Percentiles rank a stretch among this genome's conserved stretches.
Conservation (phyloP, 257 asterid species). For the Ocimum tenuiflorum region DNA sequence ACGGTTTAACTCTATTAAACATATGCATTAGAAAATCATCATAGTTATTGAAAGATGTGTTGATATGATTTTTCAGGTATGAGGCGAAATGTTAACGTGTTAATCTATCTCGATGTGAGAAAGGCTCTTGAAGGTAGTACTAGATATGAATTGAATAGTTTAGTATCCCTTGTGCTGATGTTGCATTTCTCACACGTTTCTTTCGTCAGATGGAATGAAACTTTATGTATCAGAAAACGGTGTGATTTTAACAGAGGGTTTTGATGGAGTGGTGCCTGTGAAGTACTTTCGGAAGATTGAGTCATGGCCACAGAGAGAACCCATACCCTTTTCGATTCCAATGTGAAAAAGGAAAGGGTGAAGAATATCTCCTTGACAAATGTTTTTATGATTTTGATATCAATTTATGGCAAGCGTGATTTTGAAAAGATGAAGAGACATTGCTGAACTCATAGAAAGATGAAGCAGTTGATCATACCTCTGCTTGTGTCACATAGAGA, state of each 20-base stretch:
- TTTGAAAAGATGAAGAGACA: too few relatives aligned
- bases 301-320: slow-evolving; percentile 74
- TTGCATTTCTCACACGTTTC: too few relatives aligned
- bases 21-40: background rate
- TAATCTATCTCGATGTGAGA: slow-evolving; percentile 72
- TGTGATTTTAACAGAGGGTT: slow-evolving; percentile 91
- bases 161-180: too few relatives aligned
- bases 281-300: slow-evolving; percentile 73
- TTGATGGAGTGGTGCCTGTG: slow-evolving; percentile 67
- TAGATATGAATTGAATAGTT: background rate
- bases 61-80: slow-evolving; percentile 48
- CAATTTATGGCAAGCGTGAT: too few relatives aligned
- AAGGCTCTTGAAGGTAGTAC: slow-evolving; percentile 83
- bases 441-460: too few relatives aligned
- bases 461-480: too few relatives aligned
- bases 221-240: slow-evolving; percentile 74
- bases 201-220: slow-evolving; percentile 96
- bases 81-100: slow-evolving; percentile 60
- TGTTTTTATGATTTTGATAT: background rate
- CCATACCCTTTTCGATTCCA: slow-evolving; percentile 33
- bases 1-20: too few relatives aligned
- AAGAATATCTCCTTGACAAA: too few relatives aligned
- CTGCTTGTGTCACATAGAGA: too few relatives aligned
- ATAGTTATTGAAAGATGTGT: background rate
- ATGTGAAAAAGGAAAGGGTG: background rate